Conservation (phyloP, 2,329 filamentous ascomycete species). For the Diplodia scrobiculata region DNA sequence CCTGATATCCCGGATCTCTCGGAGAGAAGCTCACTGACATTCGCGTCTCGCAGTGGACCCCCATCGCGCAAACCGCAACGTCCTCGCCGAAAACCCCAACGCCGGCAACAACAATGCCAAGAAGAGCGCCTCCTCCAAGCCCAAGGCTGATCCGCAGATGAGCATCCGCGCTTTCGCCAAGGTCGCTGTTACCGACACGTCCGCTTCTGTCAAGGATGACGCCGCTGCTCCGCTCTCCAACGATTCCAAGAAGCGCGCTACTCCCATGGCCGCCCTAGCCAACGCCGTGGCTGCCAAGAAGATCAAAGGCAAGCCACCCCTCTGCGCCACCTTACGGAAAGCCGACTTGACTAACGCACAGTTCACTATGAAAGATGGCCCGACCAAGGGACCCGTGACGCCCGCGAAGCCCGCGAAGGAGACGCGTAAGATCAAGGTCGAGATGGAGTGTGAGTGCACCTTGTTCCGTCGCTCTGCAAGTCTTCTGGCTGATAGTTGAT, state of each 20-base stretch:
- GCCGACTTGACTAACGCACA: background rate
- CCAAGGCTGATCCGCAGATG: background rate
- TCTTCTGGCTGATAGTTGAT: no score
- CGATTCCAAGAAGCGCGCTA: background rate
- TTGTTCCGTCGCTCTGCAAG: no score
- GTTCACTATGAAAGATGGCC: background rate
- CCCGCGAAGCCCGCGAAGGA: no score
- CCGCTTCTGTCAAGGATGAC: background rate
- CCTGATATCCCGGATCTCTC: no score
- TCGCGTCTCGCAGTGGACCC: background rate
- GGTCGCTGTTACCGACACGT: background rate
- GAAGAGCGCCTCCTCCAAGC: background rate
- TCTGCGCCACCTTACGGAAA: background rate
- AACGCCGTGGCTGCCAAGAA: background rate
- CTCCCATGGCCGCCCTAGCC: no score
- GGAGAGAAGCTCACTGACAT: no score
- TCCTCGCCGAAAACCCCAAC: background rate
- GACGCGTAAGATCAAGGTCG: no score
- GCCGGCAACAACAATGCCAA: background rate
- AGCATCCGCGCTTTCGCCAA: background rate
- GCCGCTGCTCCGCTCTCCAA: background rate
- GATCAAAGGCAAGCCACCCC: background rate
- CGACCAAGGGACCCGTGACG: background rate
- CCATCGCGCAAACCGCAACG: no score
- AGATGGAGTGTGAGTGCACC: no score